Conservation (phyloP, 345 rosid genomes). For the Barbarea vulgaris region DNA sequence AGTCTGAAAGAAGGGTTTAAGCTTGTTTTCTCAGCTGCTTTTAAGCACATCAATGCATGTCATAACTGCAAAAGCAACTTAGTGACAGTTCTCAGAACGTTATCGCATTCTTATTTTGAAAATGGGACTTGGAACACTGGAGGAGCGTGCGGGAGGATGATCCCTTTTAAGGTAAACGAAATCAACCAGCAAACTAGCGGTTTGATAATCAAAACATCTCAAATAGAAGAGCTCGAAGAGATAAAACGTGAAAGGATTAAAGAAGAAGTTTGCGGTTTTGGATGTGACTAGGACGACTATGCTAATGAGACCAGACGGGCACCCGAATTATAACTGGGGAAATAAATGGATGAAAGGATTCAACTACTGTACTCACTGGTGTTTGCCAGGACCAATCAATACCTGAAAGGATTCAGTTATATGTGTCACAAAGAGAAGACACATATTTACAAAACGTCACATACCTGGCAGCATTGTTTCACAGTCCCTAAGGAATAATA, state of each 20-base stretch:
- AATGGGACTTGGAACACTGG: slow-evolving; percentile 73
- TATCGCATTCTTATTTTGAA: slow-evolving; percentile 78
- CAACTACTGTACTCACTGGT: slow-evolving; percentile 80
- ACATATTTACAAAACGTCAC: background rate
- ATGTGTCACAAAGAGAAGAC: slow-evolving; percentile 11
- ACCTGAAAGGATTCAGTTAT: slow-evolving; percentile 54
- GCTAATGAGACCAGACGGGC: slow-evolving; percentile 78
- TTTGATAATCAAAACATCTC: slow-evolving; percentile 50
- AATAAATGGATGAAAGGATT: slow-evolving; percentile 72
- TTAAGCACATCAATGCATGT: slow-evolving; percentile 51
- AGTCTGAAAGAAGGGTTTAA: slow-evolving; percentile 44
- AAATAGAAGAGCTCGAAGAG: slow-evolving; percentile 51
- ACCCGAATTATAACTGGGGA: slow-evolving; percentile 63
- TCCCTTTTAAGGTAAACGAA: slow-evolving; percentile 40
- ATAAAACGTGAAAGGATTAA: slow-evolving; percentile 34
- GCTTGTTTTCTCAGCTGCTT: slow-evolving; percentile 52
- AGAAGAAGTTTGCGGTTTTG: slow-evolving; percentile 48
- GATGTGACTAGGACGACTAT: slow-evolving; percentile 62
- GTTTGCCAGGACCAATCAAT: slow-evolving; percentile 75
- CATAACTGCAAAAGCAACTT: slow-evolving; percentile 36
- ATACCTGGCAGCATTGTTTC: slow-evolving; percentile 2
- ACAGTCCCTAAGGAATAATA: background rate
- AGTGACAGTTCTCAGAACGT: slow-evolving; percentile 61
- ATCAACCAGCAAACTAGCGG: slow-evolving; percentile 31
- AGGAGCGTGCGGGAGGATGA: slow-evolving; percentile 57